phyloP scores from a whole-genome alignment of 2,329 filamentous ascomycete genomes.

The Clarireedia monteithiana region DNA sequence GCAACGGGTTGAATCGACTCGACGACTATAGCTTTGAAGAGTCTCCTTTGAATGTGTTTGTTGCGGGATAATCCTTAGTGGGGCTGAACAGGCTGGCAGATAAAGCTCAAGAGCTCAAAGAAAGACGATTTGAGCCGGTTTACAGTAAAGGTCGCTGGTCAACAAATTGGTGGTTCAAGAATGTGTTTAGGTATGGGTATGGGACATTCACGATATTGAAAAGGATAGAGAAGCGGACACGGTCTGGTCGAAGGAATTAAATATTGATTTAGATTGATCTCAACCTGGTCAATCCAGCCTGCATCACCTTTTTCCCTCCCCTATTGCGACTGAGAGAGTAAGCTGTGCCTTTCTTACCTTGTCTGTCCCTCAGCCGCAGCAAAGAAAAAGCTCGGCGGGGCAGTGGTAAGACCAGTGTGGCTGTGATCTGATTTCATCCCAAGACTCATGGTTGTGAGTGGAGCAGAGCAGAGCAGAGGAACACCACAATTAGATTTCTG shows the following conservation, averaged over 20 bases:
- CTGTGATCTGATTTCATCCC: not conserved
- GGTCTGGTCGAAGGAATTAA: too few species aligned
- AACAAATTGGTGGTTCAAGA: not conserved
- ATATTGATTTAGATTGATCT: not conserved
- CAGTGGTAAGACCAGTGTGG: not conserved
- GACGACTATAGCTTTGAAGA: not conserved
- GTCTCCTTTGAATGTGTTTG: conserved; percentile 1
- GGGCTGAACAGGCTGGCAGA: conserved; percentile 10
- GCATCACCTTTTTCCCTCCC: too few species aligned
- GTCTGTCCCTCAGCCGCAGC: not conserved
- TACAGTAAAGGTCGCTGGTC: not conserved
- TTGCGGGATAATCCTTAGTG: conserved; percentile 7
- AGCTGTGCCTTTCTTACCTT: too few species aligned
- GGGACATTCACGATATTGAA: too few species aligned
- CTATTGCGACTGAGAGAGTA: too few species aligned
- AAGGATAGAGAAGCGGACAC: too few species aligned
- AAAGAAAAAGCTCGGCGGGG: not conserved
- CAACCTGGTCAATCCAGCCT: too few species aligned
- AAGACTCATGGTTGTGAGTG: not conserved
- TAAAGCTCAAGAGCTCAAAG: conserved; percentile 2
- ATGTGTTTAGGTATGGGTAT: not conserved
- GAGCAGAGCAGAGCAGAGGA: too few species aligned
- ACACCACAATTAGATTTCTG: too few species aligned
- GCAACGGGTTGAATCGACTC: not conserved
- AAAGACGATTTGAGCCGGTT: not conserved